Percentiles rank a stretch among this genome's conserved stretches.
Conservation (phyloP, 108 stramenopile species). For the Chaetoceros muelleri region DNA sequence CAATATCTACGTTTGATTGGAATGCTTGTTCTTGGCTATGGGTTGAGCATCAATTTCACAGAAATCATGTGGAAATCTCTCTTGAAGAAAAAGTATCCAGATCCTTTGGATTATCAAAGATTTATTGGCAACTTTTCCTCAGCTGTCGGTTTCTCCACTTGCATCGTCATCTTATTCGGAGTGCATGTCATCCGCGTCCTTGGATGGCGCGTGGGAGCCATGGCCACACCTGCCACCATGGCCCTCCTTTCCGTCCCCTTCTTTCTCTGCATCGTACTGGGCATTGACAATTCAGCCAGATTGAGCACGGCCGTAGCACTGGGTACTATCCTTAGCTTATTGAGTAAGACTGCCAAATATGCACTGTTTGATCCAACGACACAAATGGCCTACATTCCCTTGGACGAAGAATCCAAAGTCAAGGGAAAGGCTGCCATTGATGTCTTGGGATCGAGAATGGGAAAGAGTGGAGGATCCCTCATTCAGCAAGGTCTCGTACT, state of each 20-base stretch:
- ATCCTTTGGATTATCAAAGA: constrained; percentile 82
- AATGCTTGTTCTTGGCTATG: constrained; percentile 85
- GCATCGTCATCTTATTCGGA: constrained; percentile 90
- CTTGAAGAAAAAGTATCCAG: constrained; percentile 86
- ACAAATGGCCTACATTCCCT: constrained; percentile 94
- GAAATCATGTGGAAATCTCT: constrained; percentile 96
- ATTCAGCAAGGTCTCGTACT: constrained; percentile 89
- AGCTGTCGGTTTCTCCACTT: constrained; percentile 72
- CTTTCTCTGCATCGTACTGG: constrained; percentile 76
- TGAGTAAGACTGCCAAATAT: constrained; percentile 91
- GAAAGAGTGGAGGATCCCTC: constrained; percentile 91
- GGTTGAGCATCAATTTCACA: constrained; percentile 92
- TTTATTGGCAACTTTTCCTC: constrained; percentile 94
- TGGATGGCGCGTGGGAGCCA: constrained; percentile 89
- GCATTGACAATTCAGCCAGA: constrained; percentile 57
- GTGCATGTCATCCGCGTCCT: constrained; percentile 82
- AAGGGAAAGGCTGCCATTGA: constrained; percentile 96
- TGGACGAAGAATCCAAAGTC: constrained; percentile 91
- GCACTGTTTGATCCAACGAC: constrained; percentile 82
- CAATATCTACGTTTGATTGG: constrained; percentile 89
- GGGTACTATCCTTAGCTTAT: constrained; percentile 80
- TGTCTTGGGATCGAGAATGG: constrained; percentile 87
- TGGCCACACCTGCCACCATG: constrained; percentile 89
- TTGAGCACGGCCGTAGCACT: constrained; percentile 66
- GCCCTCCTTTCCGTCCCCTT: constrained; percentile 76